Conservation (phyloP, 106 monocot genomes). For the Allium cepa region DNA sequence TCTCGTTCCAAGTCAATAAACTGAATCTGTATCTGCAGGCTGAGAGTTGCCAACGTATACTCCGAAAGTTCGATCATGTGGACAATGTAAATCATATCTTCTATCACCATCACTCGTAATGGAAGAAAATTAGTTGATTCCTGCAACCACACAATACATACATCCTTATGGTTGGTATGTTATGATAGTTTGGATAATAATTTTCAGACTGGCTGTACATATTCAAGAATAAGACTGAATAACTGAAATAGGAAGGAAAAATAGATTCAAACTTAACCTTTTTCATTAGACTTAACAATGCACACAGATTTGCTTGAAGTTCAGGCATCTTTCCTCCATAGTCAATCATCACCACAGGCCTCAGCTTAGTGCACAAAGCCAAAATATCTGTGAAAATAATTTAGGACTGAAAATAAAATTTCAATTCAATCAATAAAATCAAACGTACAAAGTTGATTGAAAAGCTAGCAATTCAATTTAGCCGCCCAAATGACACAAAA, state of each 20-base stretch:
- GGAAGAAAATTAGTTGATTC: constrained; percentile 33
- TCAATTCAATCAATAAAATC: too few relatives aligned
- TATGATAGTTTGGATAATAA: too few relatives aligned
- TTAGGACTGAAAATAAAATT: too few relatives aligned
- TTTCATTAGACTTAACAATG: constrained; percentile 26
- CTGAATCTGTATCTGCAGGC: constrained; percentile 20
- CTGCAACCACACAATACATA: constrained; percentile 19
- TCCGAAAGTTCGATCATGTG: constrained; percentile 61
- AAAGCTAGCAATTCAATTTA: too few relatives aligned
- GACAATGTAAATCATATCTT: constrained; percentile 84
- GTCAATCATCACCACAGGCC: constrained; percentile 67
- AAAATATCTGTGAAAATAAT: constrained; percentile 35
- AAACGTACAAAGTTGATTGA: too few relatives aligned
- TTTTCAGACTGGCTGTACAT: too few relatives aligned
- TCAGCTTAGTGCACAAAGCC: constrained; percentile 39
- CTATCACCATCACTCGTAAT: constrained; percentile 72
- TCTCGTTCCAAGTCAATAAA: constrained; percentile 70
- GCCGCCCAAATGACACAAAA: too few relatives aligned
- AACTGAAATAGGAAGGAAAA: too few relatives aligned
- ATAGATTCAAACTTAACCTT: constrained; percentile 22
- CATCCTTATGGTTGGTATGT: too few relatives aligned
- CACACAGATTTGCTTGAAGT: constrained; percentile 42
- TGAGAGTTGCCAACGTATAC: constrained; percentile 22
- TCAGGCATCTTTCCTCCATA: constrained; percentile 79
- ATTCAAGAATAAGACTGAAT: too few relatives aligned